Conservation (phyloP, 306 rosid genomes). For the Hippophae tibetana region DNA sequence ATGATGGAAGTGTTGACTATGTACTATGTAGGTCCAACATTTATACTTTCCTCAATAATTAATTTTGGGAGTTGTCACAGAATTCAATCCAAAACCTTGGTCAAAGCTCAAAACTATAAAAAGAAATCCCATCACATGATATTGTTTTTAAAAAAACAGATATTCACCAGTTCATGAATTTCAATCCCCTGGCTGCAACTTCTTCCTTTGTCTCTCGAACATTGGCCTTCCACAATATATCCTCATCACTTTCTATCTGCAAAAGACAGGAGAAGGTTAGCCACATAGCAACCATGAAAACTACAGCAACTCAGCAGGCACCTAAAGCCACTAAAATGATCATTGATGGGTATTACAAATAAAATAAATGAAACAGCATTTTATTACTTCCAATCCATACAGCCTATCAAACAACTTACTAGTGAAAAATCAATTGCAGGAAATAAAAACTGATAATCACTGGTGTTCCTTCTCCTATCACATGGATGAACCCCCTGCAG, state of each 20-base stretch:
- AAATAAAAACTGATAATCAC: conserved; percentile 33
- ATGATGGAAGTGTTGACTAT: too few species aligned
- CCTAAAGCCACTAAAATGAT: conserved; percentile 16
- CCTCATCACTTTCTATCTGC: conserved; percentile 79
- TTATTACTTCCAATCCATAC: background rate
- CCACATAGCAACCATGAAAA: conserved; percentile 20
- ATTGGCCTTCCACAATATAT: conserved; percentile 60
- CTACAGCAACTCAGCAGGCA: conserved; percentile 3
- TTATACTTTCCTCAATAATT: too few species aligned
- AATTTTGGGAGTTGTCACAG: too few species aligned
- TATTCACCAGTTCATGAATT: conserved; percentile 71
- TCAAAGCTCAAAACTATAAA: background rate
- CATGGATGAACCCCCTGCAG: conserved; percentile 44
- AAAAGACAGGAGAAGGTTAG: conserved; percentile 14
- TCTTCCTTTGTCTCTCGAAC: conserved; percentile 84
- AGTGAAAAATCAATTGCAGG: conserved; percentile 38
- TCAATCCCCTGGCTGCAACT: conserved; percentile 59
- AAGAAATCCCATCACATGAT: conserved; percentile 10
- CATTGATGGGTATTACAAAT: conserved; percentile 19
- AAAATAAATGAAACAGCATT: conserved; percentile 11
- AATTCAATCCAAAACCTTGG: background rate
- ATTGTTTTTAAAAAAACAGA: conserved; percentile 5
- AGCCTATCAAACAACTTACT: conserved; percentile 23
- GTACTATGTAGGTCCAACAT: too few species aligned
- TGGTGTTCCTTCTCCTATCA: conserved; percentile 30